These are phyloP conservation scores for Erodium moschatum DNA, from an alignment of 441 rosid species.

Conservation along the genomic window DNA sequence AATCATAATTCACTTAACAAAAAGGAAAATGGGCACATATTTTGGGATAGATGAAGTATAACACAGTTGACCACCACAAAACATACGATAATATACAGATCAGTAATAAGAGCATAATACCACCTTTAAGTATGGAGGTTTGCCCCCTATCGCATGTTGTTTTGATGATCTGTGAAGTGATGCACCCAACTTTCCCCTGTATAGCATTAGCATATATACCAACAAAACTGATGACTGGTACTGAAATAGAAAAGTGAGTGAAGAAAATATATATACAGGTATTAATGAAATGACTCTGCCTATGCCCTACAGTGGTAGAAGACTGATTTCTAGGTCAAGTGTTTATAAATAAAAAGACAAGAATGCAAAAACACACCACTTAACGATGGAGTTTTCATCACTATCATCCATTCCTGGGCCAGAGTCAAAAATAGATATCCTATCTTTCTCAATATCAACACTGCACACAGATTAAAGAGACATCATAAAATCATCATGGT, in stretches of 20 bases:
- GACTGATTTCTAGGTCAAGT: not conserved
- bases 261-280: not conserved
- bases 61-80: not conserved
- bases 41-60: not conserved
- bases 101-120: not conserved
- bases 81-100: not conserved
- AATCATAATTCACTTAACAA: not conserved
- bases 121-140: conserved; percentile 67
- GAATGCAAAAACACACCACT: conserved; percentile 43
- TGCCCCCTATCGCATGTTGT: conserved; percentile 44
- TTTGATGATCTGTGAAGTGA: conserved; percentile 51
- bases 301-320: not conserved
- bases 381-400: conserved; percentile 43
- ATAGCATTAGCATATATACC: conserved; percentile 14
- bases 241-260: not conserved
- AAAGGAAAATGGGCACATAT: not conserved
- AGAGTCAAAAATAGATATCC: conserved; percentile 52
- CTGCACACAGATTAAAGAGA: conserved; percentile 28
- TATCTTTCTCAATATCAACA: conserved; percentile 37
- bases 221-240: not conserved
- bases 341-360: conserved; percentile 2
- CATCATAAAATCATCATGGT: conserved; percentile 4
- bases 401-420: conserved; percentile 74
- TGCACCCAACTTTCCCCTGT: conserved; percentile 76
- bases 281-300: no score